Evolutionary conservation across 2,329 filamentous ascomycete genomes (phyloP).

Genomic region (Aureobasidium pullulans): DNA sequence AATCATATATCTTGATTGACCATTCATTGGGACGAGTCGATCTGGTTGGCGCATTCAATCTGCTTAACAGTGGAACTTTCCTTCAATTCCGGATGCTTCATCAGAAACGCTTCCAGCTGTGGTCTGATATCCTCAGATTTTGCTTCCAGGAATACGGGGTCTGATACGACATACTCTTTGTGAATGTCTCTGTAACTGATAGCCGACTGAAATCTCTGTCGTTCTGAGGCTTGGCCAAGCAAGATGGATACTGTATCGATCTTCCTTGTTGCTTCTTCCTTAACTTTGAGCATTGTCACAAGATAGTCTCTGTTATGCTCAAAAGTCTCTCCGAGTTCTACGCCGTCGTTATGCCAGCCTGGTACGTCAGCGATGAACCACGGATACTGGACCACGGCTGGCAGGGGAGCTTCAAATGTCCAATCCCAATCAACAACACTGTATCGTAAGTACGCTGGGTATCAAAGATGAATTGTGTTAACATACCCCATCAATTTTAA

Average conservation of each 20-base stretch:
- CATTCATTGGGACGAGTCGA: conserved; percentile 28
- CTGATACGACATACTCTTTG: too few species aligned
- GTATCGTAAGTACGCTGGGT: background rate
- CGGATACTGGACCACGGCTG: conserved; percentile 12
- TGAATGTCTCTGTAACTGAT: too few species aligned
- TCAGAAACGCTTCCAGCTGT: too few species aligned
- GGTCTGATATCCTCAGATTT: too few species aligned
- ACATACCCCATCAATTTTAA: background rate
- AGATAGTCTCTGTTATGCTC: conserved; percentile 13
- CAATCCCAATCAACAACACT: conserved; percentile 14
- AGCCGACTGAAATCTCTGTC: too few species aligned
- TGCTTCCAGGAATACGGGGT: too few species aligned
- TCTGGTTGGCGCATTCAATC: too few species aligned
- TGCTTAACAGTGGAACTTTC: too few species aligned
- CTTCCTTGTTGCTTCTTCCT: background rate
- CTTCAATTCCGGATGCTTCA: too few species aligned
- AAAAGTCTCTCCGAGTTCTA: conserved; percentile 6
- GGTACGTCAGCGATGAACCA: conserved; percentile 14
- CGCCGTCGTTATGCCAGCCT: conserved; percentile 12
- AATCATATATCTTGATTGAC: too few species aligned
- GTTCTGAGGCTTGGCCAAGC: too few species aligned
- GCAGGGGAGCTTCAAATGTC: conserved; percentile 6
- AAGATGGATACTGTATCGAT: too few species aligned
- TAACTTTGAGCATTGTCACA: background rate
- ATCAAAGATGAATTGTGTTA: background rate